phyloP scores from a whole-genome alignment of 2,329 filamentous ascomycete genomes.

The Alternaria panax region DNA sequence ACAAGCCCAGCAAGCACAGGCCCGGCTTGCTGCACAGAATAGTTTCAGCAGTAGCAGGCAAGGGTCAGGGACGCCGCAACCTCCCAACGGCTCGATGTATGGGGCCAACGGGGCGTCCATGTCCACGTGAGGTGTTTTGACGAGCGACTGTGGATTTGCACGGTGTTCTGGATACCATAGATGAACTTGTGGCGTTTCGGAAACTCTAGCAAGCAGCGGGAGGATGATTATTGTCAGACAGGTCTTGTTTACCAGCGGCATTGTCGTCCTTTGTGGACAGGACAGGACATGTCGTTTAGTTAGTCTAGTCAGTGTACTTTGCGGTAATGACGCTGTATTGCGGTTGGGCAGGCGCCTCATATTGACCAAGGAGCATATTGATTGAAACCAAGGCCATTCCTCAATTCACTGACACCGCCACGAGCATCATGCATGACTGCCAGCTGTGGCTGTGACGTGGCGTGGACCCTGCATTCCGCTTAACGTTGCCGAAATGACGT shows the following conservation, averaged over 20 bases:
- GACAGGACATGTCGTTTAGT: constrained; percentile 4
- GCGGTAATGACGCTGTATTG: not conserved
- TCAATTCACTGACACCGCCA: not conserved
- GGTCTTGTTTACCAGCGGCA: no score
- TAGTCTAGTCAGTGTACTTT: not conserved
- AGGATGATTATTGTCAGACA: constrained; percentile 1
- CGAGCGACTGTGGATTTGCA: constrained; percentile 9
- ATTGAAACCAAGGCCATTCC: not conserved
- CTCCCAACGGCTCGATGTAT: constrained; percentile 36
- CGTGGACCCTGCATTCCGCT: constrained; percentile 29
- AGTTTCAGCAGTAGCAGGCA: constrained; percentile 44
- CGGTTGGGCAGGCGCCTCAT: not conserved
- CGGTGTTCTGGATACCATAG: constrained; percentile 22
- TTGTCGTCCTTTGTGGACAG: no score
- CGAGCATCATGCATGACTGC: not conserved
- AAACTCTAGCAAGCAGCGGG: not conserved
- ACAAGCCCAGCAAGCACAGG: constrained; percentile 47
- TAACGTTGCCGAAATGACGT: constrained; percentile 28
- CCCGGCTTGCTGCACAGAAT: constrained; percentile 46
- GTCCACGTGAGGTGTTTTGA: constrained; percentile 24
- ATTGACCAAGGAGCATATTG: not conserved
- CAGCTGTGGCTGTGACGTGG: constrained; percentile 11
- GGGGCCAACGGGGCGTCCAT: constrained; percentile 25
- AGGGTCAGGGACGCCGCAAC: constrained; percentile 49
- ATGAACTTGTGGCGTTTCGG: constrained; percentile 29